Percentiles rank a stretch among this genome's conserved stretches.
phyloP scores from a whole-genome alignment of 2,329 filamentous ascomycete genomes.

The Chrysosporium keratinophilum region DNA sequence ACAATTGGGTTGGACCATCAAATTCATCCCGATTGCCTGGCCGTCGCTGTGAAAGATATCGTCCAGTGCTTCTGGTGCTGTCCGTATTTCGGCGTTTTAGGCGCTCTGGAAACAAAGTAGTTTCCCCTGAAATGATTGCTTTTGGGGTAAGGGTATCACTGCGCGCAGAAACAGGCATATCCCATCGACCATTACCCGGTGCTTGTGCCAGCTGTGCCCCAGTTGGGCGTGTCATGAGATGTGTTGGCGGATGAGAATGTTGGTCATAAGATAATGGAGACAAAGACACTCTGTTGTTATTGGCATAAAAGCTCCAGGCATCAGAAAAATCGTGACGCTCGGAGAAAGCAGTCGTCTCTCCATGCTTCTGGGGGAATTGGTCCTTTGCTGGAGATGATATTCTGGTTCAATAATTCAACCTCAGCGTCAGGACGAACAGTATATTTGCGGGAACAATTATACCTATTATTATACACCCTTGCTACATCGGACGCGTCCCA shows the following conservation, averaged over 20 bases:
- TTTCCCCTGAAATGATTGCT: slow-evolving; percentile 26
- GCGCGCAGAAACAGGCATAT: slow-evolving; percentile 24
- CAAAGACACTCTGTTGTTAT: slow-evolving; percentile 7
- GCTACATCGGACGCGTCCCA: slow-evolving; percentile 4
- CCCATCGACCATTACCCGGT: slow-evolving; percentile 28
- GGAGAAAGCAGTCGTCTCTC: not conserved
- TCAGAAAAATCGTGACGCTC: slow-evolving; percentile 5
- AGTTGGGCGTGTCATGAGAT: slow-evolving; percentile 26
- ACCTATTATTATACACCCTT: slow-evolving; percentile 8
- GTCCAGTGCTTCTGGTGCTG: slow-evolving; percentile 24
- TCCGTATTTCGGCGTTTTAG: slow-evolving; percentile 27
- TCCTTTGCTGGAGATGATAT: slow-evolving; percentile 10
- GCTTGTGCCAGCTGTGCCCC: slow-evolving; percentile 24
- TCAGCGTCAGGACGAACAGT: slow-evolving; percentile 6
- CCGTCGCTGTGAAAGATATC: slow-evolving; percentile 45
- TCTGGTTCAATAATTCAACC: not conserved
- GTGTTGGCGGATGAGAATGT: slow-evolving; percentile 23
- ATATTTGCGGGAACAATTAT: slow-evolving; percentile 2
- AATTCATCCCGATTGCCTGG: slow-evolving; percentile 81
- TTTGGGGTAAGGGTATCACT: slow-evolving; percentile 27
- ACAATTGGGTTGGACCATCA: slow-evolving; percentile 73
- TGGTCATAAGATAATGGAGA: slow-evolving; percentile 23
- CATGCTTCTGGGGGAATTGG: not conserved
- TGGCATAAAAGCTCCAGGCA: slow-evolving; percentile 6
- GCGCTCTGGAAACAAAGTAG: slow-evolving; percentile 31